Evolutionary conservation across 306 rosid genomes (phyloP).

Genomic region (Begonia peltatifolia): DNA sequence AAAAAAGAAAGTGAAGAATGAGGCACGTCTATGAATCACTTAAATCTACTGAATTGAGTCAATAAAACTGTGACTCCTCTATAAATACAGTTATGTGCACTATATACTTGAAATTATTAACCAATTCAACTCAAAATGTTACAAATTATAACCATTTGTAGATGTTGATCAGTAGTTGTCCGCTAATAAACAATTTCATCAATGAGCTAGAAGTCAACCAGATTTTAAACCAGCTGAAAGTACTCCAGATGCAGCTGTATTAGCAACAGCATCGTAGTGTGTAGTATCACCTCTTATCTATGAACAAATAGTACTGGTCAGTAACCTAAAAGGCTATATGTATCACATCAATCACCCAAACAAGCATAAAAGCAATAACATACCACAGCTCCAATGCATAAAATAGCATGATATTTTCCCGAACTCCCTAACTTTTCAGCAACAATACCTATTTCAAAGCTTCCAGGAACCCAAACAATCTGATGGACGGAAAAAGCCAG

Average conservation of each 20-base stretch:
- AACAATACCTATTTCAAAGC: constrained; percentile 78
- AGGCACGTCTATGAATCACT: background rate
- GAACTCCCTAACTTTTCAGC: constrained; percentile 69
- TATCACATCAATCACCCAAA: no score
- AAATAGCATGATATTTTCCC: constrained; percentile 55
- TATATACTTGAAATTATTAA: no score
- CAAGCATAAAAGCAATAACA: constrained; percentile 2
- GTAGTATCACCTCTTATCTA: constrained; percentile 91
- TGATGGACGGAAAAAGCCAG: constrained; percentile 9
- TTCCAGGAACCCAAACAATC: constrained; percentile 97
- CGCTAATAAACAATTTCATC: background rate
- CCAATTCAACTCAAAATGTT: background rate
- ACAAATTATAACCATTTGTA: no score
- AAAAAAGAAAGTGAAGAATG: background rate
- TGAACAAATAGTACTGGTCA: constrained; percentile 1
- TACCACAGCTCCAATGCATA: constrained; percentile 99
- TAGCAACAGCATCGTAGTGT: constrained; percentile 89
- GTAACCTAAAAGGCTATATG: no score
- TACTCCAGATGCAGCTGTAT: constrained; percentile 86
- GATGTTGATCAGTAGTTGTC: background rate
- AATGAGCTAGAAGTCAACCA: constrained; percentile 27
- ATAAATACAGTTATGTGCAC: no score
- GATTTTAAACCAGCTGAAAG: constrained; percentile 76
- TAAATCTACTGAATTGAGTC: no score
- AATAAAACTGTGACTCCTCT: no score